Conservation (phyloP, 257 asterid genomes). For the Ajuga chamaepitys region DNA sequence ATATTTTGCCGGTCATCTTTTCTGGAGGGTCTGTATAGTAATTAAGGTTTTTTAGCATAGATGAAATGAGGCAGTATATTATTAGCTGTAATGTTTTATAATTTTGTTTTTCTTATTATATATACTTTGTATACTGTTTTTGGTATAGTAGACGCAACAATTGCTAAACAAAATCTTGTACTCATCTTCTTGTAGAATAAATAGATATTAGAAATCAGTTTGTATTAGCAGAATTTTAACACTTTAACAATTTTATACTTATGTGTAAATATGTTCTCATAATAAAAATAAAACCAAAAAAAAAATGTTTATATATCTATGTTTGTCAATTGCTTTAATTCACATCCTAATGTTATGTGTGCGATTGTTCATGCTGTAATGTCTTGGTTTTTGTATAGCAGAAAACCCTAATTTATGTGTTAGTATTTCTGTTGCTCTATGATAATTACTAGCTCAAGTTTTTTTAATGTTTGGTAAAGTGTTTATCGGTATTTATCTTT, state of each 20-base stretch:
- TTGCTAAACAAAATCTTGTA: conserved; percentile 20
- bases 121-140: conserved; percentile 4
- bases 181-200: conserved; percentile 9
- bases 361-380: neutral
- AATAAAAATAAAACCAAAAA: too few species aligned
- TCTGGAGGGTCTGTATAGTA: neutral
- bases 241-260: neutral
- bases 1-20: conserved; percentile 3
- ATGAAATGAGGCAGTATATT: conserved; percentile 31
- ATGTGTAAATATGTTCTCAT: neutral
- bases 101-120: conserved; percentile 12
- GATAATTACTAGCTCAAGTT: too few species aligned
- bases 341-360: neutral
- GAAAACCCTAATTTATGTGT: conserved; percentile 7
- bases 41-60: conserved; percentile 6
- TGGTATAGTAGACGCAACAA: conserved; percentile 9
- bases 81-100: conserved; percentile 17
- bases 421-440: neutral
- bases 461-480: too few species aligned
- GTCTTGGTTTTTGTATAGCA: neutral
- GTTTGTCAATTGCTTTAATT: neutral
- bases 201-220: conserved; percentile 5
- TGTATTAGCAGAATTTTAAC: neutral
- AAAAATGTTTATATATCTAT: too few species aligned
- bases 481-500: too few species aligned